Percentiles rank a stretch among this genome's conserved stretches.
These are phyloP conservation scores for Candida maesae DNA, from an alignment of 805 yeast species.

Conservation along the genomic window DNA sequence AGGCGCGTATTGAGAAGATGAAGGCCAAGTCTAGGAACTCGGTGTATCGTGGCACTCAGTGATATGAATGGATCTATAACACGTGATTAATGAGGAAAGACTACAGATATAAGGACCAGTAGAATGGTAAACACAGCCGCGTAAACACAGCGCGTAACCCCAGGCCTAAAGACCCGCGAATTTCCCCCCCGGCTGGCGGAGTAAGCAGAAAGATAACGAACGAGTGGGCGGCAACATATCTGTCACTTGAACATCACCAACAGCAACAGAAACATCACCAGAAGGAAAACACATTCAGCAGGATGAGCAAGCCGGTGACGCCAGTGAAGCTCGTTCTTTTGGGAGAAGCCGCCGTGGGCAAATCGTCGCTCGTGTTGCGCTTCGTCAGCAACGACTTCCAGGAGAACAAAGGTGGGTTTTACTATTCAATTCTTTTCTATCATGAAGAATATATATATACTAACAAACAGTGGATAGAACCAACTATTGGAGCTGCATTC, in stretches of 20 bases:
- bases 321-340: slow-evolving; percentile 85
- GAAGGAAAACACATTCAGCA: not conserved
- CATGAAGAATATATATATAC: slow-evolving; percentile 4
- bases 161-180: too few relatives aligned
- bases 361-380: slow-evolving; percentile 85
- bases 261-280: not conserved
- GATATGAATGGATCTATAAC: too few relatives aligned
- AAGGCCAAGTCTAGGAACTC: slow-evolving; percentile 49
- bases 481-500: slow-evolving; percentile 98
- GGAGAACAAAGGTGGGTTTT: slow-evolving; percentile 64
- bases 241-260: too few relatives aligned
- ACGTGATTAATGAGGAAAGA: too few relatives aligned
- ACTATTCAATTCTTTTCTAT: not conserved
- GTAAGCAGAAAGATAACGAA: too few relatives aligned
- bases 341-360: slow-evolving; percentile 98
- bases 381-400: slow-evolving; percentile 95
- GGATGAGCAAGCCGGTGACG: slow-evolving; percentile 42
- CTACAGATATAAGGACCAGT: too few relatives aligned
- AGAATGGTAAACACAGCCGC: too few relatives aligned
- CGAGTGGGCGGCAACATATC: too few relatives aligned
- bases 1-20: slow-evolving; percentile 87
- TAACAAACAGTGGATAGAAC: slow-evolving; percentile 48
- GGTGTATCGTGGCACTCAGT: slow-evolving; percentile 10
- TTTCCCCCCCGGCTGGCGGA: too few relatives aligned
- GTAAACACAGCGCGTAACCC: too few relatives aligned